Conservation (phyloP, 192 early-diverging fungal species). For the Rhizoclosmatium globosum region DNA sequence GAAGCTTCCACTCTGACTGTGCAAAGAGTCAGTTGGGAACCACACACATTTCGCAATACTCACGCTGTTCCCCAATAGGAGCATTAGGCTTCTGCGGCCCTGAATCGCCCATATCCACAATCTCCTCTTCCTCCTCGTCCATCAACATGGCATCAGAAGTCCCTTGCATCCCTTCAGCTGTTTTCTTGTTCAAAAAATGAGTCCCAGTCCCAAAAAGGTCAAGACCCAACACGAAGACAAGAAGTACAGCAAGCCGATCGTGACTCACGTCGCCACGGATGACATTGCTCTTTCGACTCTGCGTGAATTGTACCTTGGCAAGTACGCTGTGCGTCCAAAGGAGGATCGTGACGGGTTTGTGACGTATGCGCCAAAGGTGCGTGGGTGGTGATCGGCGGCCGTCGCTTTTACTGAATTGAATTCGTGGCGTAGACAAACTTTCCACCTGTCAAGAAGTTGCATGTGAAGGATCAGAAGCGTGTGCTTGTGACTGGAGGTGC, state of each 20-base stretch:
- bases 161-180: background rate
- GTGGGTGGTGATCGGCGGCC: too few relatives aligned
- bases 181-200: background rate
- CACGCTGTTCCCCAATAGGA: too few relatives aligned
- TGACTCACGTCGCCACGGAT: constrained; percentile 28
- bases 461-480: constrained; percentile 63
- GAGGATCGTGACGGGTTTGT: constrained; percentile 10
- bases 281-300: constrained; percentile 27
- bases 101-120: background rate
- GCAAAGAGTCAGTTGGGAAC: background rate
- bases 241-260: constrained; percentile 10
- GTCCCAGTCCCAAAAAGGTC: background rate
- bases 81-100: background rate
- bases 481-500: constrained; percentile 87
- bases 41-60: too few relatives aligned
- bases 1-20: background rate
- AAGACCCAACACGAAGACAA: background rate
- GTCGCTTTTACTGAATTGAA: too few relatives aligned
- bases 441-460: constrained; percentile 67
- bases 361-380: constrained; percentile 19
- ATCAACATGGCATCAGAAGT: background rate
- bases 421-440: constrained; percentile 38
- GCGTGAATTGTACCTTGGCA: constrained; percentile 34
- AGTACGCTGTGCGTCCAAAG: constrained; percentile 12
- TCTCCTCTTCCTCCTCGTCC: background rate